Evolutionary conservation across 2,329 filamentous ascomycete genomes (phyloP).

Genomic region (Fusarium longipes): DNA sequence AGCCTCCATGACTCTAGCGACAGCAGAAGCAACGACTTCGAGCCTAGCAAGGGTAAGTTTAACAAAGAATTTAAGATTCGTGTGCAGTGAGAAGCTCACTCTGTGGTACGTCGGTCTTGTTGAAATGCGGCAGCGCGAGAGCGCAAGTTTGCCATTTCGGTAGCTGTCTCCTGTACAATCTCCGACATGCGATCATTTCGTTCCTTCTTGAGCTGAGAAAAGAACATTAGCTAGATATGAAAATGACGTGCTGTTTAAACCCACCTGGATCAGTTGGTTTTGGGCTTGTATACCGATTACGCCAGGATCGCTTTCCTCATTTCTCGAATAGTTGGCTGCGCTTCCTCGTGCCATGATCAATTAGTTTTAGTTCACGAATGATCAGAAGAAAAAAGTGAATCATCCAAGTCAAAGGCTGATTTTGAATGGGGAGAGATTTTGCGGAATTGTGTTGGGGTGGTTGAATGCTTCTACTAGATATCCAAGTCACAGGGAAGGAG

Average conservation of each 20-base stretch:
- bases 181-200: slow-evolving; percentile 45
- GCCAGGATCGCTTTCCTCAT: slow-evolving; percentile 40
- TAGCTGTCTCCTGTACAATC: slow-evolving; percentile 40
- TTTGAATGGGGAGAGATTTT: no score
- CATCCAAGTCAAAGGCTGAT: not conserved
- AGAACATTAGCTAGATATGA: not conserved
- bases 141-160: slow-evolving; percentile 44
- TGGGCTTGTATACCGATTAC: slow-evolving; percentile 44
- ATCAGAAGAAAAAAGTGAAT: not conserved
- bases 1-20: slow-evolving; percentile 37
- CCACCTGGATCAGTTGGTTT: slow-evolving; percentile 45
- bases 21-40: slow-evolving; percentile 18
- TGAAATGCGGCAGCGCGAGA: slow-evolving; percentile 36
- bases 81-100: slow-evolving; percentile 25
- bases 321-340: slow-evolving; percentile 27
- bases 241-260: not conserved
- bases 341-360: slow-evolving; percentile 31
- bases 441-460: not conserved
- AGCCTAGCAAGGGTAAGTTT: slow-evolving; percentile 27
- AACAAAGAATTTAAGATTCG: not conserved
- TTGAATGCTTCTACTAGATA: not conserved
- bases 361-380: not conserved
- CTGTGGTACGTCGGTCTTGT: slow-evolving; percentile 40
- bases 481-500: slow-evolving; percentile 20
- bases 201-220: slow-evolving; percentile 47